Percentiles rank a stretch among this genome's conserved stretches.
Evolutionary conservation across 2,329 filamentous ascomycete genomes (phyloP).

Genomic region (Penicillium sp.): DNA sequence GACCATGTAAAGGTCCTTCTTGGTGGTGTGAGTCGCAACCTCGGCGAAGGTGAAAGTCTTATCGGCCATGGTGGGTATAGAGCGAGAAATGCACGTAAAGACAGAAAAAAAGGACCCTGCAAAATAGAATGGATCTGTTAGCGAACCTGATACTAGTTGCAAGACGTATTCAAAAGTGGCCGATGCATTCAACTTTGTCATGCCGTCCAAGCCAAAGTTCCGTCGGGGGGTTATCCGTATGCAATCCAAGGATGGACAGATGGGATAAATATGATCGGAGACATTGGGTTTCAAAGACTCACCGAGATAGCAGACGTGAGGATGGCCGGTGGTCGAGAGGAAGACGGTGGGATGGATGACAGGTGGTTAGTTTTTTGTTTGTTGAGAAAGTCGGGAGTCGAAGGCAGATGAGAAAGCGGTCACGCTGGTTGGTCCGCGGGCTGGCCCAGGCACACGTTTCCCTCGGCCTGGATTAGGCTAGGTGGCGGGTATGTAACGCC

Average conservation of each 20-base stretch:
- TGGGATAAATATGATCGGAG: neutral
- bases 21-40: constrained; percentile 79
- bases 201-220: neutral
- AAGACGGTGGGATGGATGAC: neutral
- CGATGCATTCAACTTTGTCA: neutral
- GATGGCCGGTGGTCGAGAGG: neutral
- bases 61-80: constrained; percentile 45
- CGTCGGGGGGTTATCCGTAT: neutral
- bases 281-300: neutral
- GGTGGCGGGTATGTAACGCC: neutral
- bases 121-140: neutral
- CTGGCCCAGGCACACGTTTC: neutral
- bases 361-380: neutral
- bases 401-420: constrained; percentile 8
- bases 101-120: neutral
- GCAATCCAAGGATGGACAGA: neutral
- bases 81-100: neutral
- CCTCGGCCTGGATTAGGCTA: neutral
- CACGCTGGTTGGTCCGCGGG: neutral
- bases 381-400: constrained; percentile 3
- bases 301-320: neutral
- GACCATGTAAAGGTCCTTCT: constrained; percentile 87
- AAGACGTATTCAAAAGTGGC: neutral
- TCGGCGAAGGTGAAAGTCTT: constrained; percentile 71
- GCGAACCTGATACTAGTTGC: neutral